phyloP scores from a whole-genome alignment of 2,329 filamentous ascomycete genomes.

The Colletotrichum incanum region DNA sequence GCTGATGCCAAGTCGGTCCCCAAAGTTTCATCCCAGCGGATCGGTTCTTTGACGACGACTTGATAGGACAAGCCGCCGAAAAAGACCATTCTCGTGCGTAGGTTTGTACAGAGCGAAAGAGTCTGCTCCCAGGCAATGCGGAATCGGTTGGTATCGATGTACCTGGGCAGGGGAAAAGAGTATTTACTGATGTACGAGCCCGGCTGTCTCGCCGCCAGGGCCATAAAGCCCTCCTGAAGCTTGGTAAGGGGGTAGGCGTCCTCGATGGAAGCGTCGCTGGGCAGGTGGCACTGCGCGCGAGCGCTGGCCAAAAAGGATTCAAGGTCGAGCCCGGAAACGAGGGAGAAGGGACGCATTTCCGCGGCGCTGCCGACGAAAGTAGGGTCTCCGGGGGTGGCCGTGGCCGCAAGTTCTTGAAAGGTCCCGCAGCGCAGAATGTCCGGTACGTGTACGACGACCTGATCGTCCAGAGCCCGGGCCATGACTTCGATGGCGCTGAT shows the following conservation, averaged over 20 bases:
- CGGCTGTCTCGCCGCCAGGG: constrained; percentile 51
- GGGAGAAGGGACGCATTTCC: background rate
- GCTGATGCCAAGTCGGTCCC: background rate
- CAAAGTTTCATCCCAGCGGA: constrained; percentile 3
- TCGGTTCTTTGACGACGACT: constrained; percentile 37
- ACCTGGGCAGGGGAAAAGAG: constrained; percentile 45
- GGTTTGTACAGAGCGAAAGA: constrained; percentile 14
- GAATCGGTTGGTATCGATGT: constrained; percentile 47
- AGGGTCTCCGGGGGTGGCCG: background rate
- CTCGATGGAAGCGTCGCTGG: constrained; percentile 12
- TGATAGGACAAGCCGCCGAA: constrained; percentile 35
- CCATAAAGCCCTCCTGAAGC: constrained; percentile 54
- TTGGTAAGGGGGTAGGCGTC: constrained; percentile 35
- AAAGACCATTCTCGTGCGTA: constrained; percentile 36
- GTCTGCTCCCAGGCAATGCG: constrained; percentile 49
- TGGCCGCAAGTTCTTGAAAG: background rate
- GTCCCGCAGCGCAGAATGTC: constrained; percentile 12
- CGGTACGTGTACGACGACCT: background rate
- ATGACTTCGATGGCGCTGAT: constrained; percentile 44
- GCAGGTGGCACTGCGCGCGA: constrained; percentile 8
- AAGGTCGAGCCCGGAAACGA: background rate
- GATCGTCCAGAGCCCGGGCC: constrained; percentile 15
- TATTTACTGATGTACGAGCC: constrained; percentile 57
- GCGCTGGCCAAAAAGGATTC: constrained; percentile 14
- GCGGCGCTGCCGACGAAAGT: background rate